Percentiles rank a stretch among this genome's conserved stretches.
Evolutionary conservation across 805 yeast genomes (phyloP).

Genomic region (Yarrowia porcina): DNA sequence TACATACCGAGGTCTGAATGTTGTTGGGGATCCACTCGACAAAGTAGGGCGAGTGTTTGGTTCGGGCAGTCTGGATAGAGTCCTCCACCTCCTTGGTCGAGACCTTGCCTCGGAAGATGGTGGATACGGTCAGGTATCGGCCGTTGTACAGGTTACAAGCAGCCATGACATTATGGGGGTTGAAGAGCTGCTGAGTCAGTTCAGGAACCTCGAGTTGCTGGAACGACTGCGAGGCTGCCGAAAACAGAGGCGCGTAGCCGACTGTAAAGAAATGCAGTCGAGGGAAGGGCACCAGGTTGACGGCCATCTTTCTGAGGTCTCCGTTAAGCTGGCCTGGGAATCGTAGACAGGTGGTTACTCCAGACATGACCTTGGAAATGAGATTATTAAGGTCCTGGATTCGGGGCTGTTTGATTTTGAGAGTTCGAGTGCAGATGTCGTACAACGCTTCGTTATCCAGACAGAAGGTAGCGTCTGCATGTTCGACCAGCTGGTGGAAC

Average conservation of each 20-base stretch:
- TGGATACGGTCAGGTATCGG: constrained; percentile 88
- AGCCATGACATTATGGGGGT: constrained; percentile 92
- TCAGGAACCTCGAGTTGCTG: constrained; percentile 87
- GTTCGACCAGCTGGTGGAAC: constrained; percentile 87
- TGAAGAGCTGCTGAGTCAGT: constrained; percentile 92
- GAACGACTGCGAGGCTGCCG: constrained; percentile 77
- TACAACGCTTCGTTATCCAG: constrained; percentile 92
- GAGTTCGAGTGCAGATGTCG: constrained; percentile 83
- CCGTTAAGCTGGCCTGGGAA: constrained; percentile 95
- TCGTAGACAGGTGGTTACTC: constrained; percentile 91
- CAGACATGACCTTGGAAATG: constrained; percentile 90
- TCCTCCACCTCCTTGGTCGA: constrained; percentile 94
- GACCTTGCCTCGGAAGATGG: constrained; percentile 92
- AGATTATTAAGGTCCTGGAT: constrained; percentile 78
- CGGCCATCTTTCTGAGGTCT: constrained; percentile 89
- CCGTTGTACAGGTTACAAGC: constrained; percentile 93
- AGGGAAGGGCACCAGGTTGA: constrained; percentile 93
- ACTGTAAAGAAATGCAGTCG: constrained; percentile 95
- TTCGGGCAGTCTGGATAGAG: constrained; percentile 83
- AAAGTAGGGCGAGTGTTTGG: constrained; percentile 73
- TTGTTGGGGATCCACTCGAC: constrained; percentile 98
- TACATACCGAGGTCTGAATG: constrained; percentile 92
- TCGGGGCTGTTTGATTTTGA: constrained; percentile 74
- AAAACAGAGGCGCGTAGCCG: constrained; percentile 88
- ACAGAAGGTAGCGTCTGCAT: constrained; percentile 91